Conservation (phyloP, 2,329 filamentous ascomycete species). For the Colletotrichum falcatum region DNA sequence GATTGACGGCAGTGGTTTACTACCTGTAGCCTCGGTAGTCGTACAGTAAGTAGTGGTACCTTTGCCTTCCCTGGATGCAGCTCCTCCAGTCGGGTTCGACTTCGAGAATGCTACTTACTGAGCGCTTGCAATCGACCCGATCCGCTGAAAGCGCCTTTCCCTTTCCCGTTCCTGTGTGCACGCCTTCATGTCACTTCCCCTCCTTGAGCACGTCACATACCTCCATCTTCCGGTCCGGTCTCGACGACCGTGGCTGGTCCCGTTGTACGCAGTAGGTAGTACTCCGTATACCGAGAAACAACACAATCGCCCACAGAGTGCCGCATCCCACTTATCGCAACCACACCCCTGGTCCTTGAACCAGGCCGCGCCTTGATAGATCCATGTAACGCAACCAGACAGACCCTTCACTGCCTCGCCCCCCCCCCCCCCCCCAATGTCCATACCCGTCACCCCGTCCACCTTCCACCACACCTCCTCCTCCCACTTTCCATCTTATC, state of each 20-base stretch:
- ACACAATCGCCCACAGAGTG: not conserved
- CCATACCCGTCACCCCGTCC: not conserved
- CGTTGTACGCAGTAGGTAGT: no score
- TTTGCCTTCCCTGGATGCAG: not conserved
- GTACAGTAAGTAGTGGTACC: no score
- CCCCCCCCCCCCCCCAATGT: slow-evolving; percentile 16
- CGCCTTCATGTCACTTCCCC: slow-evolving; percentile 1
- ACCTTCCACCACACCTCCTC: slow-evolving; percentile 1
- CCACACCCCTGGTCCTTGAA: slow-evolving; percentile 14
- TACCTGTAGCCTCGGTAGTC: no score
- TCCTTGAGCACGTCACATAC: not conserved
- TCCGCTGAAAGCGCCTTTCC: slow-evolving; percentile 14
- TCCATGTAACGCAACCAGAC: slow-evolving; percentile 33
- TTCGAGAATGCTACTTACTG: not conserved
- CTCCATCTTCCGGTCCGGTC: not conserved
- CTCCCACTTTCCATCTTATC: slow-evolving; percentile 27
- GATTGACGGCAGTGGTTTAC: no score
- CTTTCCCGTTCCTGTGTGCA: slow-evolving; percentile 5
- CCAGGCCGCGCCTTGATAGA: slow-evolving; percentile 22
- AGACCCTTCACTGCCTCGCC: slow-evolving; percentile 38
- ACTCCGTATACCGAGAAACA: not conserved
- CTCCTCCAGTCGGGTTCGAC: slow-evolving; percentile 10
- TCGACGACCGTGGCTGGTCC: no score
- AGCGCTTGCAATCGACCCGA: slow-evolving; percentile 13
- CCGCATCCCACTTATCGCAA: slow-evolving; percentile 35